Percentiles rank a stretch among this genome's conserved stretches.
These are phyloP conservation scores for Bryum argenteum DNA, from an alignment of 225 moss, liverwort and hornwort species.

Conservation along the genomic window DNA sequence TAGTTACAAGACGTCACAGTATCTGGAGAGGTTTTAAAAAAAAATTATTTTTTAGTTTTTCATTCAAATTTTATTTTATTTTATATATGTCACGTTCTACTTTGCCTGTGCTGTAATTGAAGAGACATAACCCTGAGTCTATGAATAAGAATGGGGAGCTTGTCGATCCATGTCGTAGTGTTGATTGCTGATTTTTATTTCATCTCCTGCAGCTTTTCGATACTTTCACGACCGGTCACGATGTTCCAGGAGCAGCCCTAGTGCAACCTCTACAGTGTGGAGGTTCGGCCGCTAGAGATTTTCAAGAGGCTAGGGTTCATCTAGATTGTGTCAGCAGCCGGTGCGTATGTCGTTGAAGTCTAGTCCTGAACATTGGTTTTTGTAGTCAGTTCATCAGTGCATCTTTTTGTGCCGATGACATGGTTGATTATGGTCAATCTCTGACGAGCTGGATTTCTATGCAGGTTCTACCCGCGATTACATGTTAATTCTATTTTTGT, in stretches of 20 bases:
- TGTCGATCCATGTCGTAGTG: neutral
- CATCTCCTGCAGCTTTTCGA: slow-evolving; percentile 54
- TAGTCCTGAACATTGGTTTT: neutral
- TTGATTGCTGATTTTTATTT: slow-evolving; percentile 25
- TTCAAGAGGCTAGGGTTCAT: slow-evolving; percentile 30
- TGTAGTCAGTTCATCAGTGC: slow-evolving; percentile 14
- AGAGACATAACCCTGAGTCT: neutral
- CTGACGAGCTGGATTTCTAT: slow-evolving; percentile 26
- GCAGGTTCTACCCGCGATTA: slow-evolving; percentile 80
- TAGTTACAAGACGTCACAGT: neutral
- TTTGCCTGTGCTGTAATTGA: neutral
- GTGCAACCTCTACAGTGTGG: slow-evolving; percentile 42
- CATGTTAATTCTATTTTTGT: slow-evolving; percentile 46
- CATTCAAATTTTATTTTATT: too few relatives aligned
- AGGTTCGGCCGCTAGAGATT: slow-evolving; percentile 41
- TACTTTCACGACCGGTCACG: slow-evolving; percentile 39
- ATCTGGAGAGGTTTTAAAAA: neutral
- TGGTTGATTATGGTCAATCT: slow-evolving; percentile 11
- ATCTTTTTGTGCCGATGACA: neutral
- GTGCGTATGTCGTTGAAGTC: slow-evolving; percentile 34
- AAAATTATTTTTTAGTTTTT: too few relatives aligned
- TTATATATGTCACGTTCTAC: neutral
- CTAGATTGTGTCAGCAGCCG: slow-evolving; percentile 41
- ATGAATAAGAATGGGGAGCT: neutral
- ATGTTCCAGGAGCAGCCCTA: slow-evolving; percentile 27